Percentiles rank a stretch among this genome's conserved stretches.
These are phyloP conservation scores for Coniochaeta hoffmannii DNA, from an alignment of 2,329 filamentous ascomycete species.

Conservation along the genomic window DNA sequence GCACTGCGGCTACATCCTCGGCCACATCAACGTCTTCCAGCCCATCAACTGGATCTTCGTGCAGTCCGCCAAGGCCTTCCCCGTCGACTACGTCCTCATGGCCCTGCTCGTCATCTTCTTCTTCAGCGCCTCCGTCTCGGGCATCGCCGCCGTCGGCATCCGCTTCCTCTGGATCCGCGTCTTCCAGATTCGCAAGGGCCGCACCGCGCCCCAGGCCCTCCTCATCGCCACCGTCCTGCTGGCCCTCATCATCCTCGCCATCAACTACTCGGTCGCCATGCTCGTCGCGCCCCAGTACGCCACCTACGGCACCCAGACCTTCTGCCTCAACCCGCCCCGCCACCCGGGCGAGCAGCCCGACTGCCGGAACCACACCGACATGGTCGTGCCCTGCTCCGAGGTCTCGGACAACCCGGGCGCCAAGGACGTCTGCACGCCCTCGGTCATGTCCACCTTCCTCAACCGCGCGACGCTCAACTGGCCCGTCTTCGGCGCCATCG, in stretches of 20 bases:
- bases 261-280: slow-evolving; percentile 91
- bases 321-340: slow-evolving; percentile 67
- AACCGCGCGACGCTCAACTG: slow-evolving; percentile 91
- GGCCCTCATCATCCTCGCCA: slow-evolving; percentile 78
- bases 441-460: slow-evolving; percentile 83
- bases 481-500: slow-evolving; percentile 86
- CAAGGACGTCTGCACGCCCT: slow-evolving; percentile 79
- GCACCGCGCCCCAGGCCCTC: slow-evolving; percentile 86
- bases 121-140: slow-evolving; percentile 81
- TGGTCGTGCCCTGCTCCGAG: slow-evolving; percentile 79
- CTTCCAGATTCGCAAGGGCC: slow-evolving; percentile 82
- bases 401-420: slow-evolving; percentile 62
- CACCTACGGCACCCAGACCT: slow-evolving; percentile 89
- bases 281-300: slow-evolving; percentile 93
- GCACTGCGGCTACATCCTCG: slow-evolving; percentile 87
- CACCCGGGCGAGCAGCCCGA: slow-evolving; percentile 62
- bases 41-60: slow-evolving; percentile 88
- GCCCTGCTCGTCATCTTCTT: slow-evolving; percentile 77
- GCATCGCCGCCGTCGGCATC: slow-evolving; percentile 81
- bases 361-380: slow-evolving; percentile 62
- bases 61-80: slow-evolving; percentile 74
- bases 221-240: slow-evolving; percentile 87
- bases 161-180: slow-evolving; percentile 93
- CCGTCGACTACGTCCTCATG: slow-evolving; percentile 87
- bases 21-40: slow-evolving; percentile 83